Base-by-base conservation (phyloP, 345 rosid genomes). In the Lepidium sativum region DNA sequence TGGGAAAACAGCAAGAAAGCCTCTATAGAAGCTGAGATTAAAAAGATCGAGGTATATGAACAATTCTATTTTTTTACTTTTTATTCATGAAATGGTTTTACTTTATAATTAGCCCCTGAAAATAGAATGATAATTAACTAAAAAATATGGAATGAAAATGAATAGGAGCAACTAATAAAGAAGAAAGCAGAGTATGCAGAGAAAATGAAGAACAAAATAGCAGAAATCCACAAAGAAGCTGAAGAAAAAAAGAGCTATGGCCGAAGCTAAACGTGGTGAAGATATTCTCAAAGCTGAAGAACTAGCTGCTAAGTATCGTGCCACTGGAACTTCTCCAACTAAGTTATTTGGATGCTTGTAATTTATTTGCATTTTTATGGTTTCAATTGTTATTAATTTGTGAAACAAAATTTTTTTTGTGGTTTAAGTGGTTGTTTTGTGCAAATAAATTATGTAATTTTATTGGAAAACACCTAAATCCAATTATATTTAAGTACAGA, bases 241-340 rank as follows among this genome's bases (percentile, higher is more conserved):
- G 96, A 94, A 71, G 97, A 94, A 42, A 85, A 84, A 74, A 86
- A n/a, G 78, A 71, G 97, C 99, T 1, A 65, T 77, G 15, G 66
- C 80, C 38, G 95, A 82, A 82, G 95, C 99, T 5, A 85, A 80
- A 64, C 82, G 79, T 0, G 91, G 91, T 11, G 96, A 94, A 76
- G 92, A 90, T 14, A n/a, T 85, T 54, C 95, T 94, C 63, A 94
- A 82, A 62, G 92, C 96, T 2, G 99, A 94, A 70, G 96, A 94
- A 71, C 15, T 41, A 6, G 96, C 92, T 27, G 92, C 92, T 1
- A 94, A 90, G 65, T 91, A 84, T 65, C 86, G 92, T 0, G 92
- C 90, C 32, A 84, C 84, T 0, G 91, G 97, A 63, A 78, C 85
- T 27, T 60, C 82, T 34, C 99, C 99, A 1, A 86, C 80, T 69